Evolutionary conservation across 73 alveolate genomes (phyloP).

Genomic region (Paramecium caudatum): DNA sequence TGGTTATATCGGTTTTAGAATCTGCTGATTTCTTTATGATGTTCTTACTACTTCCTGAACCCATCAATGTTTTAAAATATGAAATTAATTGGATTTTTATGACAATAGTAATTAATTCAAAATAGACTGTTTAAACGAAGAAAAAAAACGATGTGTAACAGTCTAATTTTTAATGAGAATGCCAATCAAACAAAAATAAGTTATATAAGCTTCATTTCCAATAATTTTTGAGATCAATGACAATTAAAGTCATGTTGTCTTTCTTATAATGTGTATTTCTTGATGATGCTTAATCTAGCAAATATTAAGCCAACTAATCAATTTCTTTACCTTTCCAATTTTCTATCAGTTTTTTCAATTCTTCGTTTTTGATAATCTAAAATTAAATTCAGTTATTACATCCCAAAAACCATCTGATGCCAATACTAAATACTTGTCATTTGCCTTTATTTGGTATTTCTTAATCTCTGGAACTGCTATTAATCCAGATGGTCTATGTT

Average conservation of each 20-base stretch:
- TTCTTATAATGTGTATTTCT: slow-evolving; percentile 34
- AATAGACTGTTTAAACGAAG: not conserved
- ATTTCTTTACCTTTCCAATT: not conserved
- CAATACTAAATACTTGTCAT: not conserved
- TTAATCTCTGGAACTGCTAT: slow-evolving; percentile 51
- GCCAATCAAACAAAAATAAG: not conserved
- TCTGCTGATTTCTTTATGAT: no score
- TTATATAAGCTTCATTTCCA: not conserved
- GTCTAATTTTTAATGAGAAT: no score
- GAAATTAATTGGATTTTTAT: no score
- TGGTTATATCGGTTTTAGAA: no score
- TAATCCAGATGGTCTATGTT: slow-evolving; percentile 54
- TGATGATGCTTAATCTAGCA: slow-evolving; percentile 38
- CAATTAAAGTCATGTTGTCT: slow-evolving; percentile 55
- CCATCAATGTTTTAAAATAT: no score
- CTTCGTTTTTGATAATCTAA: slow-evolving; percentile 25
- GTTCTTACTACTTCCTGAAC: no score
- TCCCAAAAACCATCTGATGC: slow-evolving; percentile 71
- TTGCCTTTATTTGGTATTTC: not conserved
- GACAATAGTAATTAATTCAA: not conserved
- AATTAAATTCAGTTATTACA: not conserved
- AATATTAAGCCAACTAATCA: slow-evolving; percentile 49
- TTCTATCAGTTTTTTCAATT: not conserved
- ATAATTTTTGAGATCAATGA: slow-evolving; percentile 40
- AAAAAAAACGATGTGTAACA: no score